Conservation (phyloP, 2,329 filamentous ascomycete species). For the Sclerotinia minor region DNA sequence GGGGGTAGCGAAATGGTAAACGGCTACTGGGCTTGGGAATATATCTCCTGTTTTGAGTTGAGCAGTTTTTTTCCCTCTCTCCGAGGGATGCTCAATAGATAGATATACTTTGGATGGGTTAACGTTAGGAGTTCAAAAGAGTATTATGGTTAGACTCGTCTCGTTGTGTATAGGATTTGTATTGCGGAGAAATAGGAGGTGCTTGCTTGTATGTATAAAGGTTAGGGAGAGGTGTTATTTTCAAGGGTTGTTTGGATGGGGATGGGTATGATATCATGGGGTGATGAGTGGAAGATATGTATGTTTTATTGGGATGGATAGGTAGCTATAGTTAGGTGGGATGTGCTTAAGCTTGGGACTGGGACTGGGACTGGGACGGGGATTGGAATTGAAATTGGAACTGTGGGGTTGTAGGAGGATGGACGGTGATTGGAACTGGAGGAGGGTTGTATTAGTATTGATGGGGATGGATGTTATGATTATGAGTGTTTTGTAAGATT, state of each 20-base stretch:
- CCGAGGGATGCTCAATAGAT: no score
- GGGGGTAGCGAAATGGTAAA: background rate
- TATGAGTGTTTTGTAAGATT: no score
- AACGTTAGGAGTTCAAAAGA: constrained; percentile 6
- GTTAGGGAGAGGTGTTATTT: background rate
- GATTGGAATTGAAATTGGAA: no score
- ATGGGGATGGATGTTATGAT: no score
- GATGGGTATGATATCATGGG: background rate
- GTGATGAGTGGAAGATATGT: no score
- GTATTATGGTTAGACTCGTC: background rate
- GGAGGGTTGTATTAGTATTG: background rate
- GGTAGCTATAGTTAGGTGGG: no score
- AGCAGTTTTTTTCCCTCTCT: background rate
- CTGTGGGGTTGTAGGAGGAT: no score
- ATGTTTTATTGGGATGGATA: background rate
- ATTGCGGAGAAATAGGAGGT: background rate
- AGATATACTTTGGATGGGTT: background rate
- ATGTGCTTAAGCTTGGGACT: no score
- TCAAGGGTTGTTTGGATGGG: background rate
- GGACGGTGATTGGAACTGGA: no score
- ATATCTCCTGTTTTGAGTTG: background rate
- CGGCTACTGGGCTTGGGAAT: no score
- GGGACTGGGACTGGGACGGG: no score
- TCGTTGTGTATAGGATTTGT: background rate
- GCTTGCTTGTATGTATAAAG: background rate